Conservation (phyloP, 495 filamentous ascomycete species). For the Penicillium bovifimosum region DNA sequence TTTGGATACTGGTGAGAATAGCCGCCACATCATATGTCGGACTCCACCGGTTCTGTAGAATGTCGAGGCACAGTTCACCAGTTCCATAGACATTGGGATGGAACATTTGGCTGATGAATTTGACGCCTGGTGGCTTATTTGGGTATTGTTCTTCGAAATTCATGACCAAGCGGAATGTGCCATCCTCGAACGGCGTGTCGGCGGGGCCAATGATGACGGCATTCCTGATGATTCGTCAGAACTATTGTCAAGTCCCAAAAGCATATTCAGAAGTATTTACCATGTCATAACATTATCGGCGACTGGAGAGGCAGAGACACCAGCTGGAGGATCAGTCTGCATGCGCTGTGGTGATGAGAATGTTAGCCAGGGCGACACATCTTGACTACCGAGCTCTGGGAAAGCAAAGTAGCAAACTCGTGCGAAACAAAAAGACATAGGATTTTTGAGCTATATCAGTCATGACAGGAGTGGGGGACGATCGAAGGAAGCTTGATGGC, state of each 20-base stretch:
- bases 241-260: background rate
- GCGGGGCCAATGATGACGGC: constrained; percentile 97
- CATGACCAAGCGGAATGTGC: constrained; percentile 96
- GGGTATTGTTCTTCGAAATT: constrained; percentile 98
- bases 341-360: constrained; percentile 62
- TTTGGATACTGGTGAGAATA: constrained; percentile 95
- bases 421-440: background rate
- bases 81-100: constrained; percentile 98
- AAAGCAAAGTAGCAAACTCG: background rate
- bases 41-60: constrained; percentile 97
- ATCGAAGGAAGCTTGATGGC: background rate
- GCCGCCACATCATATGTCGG: constrained; percentile 98
- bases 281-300: constrained; percentile 99
- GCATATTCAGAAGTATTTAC: constrained; percentile 42
- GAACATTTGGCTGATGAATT: constrained; percentile 99
- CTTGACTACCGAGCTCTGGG: background rate
- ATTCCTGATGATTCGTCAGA: constrained; percentile 60
- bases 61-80: constrained; percentile 93
- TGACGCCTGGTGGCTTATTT: constrained; percentile 95
- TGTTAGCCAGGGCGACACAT: constrained; percentile 14
- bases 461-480: background rate
- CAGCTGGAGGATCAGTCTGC: constrained; percentile 97
- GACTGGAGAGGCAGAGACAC: constrained; percentile 93
- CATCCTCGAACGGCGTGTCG: constrained; percentile 97
- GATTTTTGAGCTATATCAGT: background rate